phyloP scores from a whole-genome alignment of 2,329 filamentous ascomycete genomes.

The Epichloe glyceriae region DNA sequence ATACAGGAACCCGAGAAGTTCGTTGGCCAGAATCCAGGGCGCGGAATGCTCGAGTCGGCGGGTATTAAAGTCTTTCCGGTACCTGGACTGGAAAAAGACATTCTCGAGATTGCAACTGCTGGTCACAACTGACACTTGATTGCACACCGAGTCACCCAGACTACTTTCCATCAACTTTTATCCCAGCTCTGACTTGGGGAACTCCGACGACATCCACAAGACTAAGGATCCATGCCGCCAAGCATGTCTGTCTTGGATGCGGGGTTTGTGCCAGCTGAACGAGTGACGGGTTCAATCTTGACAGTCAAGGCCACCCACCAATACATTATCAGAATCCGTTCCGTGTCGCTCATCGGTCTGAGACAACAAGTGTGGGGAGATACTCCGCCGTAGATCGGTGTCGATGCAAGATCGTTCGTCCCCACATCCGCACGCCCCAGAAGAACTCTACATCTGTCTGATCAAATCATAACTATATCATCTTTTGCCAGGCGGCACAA shows the following conservation, averaged over 20 bases:
- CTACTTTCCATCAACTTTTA: not conserved
- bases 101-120: constrained; percentile 68
- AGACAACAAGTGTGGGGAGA: not conserved
- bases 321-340: not conserved
- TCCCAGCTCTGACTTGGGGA: not conserved
- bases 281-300: not conserved
- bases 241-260: not conserved
- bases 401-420: not conserved
- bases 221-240: not conserved
- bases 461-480: not conserved
- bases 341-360: not conserved
- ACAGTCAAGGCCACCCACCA: not conserved
- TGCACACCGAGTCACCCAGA: not conserved
- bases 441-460: not conserved
- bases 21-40: constrained; percentile 68
- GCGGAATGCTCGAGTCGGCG: constrained; percentile 52
- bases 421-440: not conserved
- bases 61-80: constrained; percentile 66
- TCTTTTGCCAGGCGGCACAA: not conserved
- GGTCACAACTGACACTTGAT: constrained; percentile 44
- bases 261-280: not conserved
- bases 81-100: constrained; percentile 64
- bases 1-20: constrained; percentile 85
- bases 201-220: not conserved
- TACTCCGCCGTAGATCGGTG: not conserved